Conservation (phyloP, 768 basidiomycete species). For the Mycena polygramma region DNA sequence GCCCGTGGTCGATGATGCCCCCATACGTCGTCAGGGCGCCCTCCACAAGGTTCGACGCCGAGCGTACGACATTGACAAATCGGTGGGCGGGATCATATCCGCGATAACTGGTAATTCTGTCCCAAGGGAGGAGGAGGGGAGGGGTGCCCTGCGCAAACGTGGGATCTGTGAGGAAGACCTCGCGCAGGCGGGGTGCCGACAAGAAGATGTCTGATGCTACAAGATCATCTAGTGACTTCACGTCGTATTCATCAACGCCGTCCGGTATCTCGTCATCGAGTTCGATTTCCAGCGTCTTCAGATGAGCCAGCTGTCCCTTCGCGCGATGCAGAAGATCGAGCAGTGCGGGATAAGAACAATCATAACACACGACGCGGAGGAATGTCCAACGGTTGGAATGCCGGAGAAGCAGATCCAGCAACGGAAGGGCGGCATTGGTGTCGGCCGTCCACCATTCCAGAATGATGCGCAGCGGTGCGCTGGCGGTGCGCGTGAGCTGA, state of each 20-base stretch:
- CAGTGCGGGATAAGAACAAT: neutral
- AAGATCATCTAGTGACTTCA: too few relatives aligned
- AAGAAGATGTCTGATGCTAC: neutral
- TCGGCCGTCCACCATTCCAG: too few relatives aligned
- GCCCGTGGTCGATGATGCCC: too few relatives aligned
- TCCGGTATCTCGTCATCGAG: too few relatives aligned
- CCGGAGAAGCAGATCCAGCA: neutral
- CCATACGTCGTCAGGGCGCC: neutral
- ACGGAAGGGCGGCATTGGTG: too few relatives aligned
- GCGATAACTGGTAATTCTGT: neutral
- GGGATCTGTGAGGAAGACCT: neutral
- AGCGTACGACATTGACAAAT: neutral
- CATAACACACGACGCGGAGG: neutral
- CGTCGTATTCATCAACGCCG: too few relatives aligned
- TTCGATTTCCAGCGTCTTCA: neutral
- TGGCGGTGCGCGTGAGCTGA: too few relatives aligned
- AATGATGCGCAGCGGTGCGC: too few relatives aligned
- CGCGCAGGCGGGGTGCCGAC: neutral
- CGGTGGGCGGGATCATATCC: neutral
- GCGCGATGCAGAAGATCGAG: neutral
- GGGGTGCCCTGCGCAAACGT: neutral
- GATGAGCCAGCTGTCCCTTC: neutral
- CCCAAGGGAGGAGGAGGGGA: neutral
- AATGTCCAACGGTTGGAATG: neutral
- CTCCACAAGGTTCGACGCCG: neutral